These are phyloP conservation scores for Mucor lusitanicus DNA, from an alignment of 371 early-diverging fungal species.

Conservation along the genomic window DNA sequence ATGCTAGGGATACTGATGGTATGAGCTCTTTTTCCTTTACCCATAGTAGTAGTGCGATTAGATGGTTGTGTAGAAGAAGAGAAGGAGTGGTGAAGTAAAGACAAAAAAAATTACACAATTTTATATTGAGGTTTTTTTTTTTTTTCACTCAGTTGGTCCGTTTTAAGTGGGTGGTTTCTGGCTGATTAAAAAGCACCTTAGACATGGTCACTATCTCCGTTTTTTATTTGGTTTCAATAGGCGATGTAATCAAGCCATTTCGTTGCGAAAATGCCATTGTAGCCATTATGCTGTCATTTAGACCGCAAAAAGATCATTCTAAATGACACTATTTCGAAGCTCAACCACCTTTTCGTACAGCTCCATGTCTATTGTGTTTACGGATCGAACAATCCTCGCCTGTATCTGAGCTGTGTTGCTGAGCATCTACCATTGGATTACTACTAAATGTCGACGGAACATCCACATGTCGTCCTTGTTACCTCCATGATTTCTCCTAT, in stretches of 20 bases:
- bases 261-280: neutral
- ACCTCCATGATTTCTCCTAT: constrained; percentile 17
- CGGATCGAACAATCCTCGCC: constrained; percentile 15
- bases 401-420: neutral
- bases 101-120: neutral
- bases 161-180: neutral
- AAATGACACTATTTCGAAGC: constrained; percentile 8
- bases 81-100: constrained; percentile 5
- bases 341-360: constrained; percentile 18
- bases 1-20: constrained; percentile 33
- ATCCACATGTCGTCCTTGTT: neutral
- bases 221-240: constrained; percentile 1
- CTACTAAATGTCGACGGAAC: neutral
- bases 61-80: neutral
- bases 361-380: constrained; percentile 16
- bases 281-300: neutral
- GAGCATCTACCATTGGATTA: neutral
- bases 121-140: constrained; percentile 1
- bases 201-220: neutral
- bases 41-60: constrained; percentile 16
- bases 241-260: neutral
- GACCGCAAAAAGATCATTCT: neutral
- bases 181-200: neutral
- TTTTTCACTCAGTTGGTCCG: neutral
- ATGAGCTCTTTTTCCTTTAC: constrained; percentile 38